phyloP scores from a whole-genome alignment of 2,329 filamentous ascomycete genomes.

The Fusarium guadeloupense region DNA sequence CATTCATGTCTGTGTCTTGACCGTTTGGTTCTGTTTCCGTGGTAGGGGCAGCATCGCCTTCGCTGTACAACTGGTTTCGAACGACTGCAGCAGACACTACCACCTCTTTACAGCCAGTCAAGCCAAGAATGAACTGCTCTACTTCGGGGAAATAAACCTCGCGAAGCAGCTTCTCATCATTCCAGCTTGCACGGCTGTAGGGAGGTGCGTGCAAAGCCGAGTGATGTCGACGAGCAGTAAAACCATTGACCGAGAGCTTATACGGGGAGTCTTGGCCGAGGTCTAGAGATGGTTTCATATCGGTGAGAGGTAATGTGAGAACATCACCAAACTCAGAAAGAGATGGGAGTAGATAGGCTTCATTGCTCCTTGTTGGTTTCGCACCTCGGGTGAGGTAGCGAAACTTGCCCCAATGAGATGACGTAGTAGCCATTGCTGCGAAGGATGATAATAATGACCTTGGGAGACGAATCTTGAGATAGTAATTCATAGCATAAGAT shows the following conservation, averaged over 20 bases:
- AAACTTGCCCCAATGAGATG: neutral
- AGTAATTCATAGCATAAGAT: too few species aligned
- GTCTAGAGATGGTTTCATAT: neutral
- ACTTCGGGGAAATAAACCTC: slow-evolving; percentile 3
- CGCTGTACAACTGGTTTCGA: slow-evolving; percentile 1
- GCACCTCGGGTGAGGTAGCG: neutral
- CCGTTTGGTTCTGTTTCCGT: neutral
- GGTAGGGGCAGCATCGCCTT: neutral
- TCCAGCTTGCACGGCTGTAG: neutral
- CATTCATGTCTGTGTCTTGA: neutral
- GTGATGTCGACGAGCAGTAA: neutral
- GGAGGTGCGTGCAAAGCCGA: neutral
- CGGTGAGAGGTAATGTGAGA: neutral
- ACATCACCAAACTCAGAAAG: slow-evolving; percentile 3
- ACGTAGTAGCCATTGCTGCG: neutral
- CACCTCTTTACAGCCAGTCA: slow-evolving; percentile 1
- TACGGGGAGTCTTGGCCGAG: neutral
- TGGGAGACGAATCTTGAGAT: too few species aligned
- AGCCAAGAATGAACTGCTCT: neutral
- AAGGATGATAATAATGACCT: neutral
- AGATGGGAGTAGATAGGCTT: neutral
- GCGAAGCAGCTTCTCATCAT: slow-evolving; percentile 2
- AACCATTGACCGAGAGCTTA: neutral
- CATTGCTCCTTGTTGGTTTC: neutral
- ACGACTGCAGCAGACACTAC: slow-evolving; percentile 6